Base-by-base conservation (phyloP, 805 yeast genomes). In the Yamadazyma phyllophila region DNA sequence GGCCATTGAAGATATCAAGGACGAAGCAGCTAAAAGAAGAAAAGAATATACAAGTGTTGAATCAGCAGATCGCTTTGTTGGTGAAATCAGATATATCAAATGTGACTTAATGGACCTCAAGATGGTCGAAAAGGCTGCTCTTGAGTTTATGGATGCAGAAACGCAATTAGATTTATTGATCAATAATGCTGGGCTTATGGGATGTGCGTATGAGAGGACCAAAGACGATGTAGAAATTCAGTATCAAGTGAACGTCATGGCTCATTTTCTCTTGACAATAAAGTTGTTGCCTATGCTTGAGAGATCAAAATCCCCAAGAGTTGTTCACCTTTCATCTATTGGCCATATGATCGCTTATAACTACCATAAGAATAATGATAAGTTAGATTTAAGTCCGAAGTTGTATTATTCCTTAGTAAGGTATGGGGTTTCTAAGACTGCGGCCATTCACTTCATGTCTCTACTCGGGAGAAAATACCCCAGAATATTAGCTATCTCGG, bases 21-120 rank as follows among this genome's bases (percentile, higher is more conserved):
- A 33, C 2, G 74, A 70, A 48, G 74, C 74, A 2, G 45, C 50
- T 7, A 46, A 41, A 9, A 54, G 74, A 44, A 34, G 30, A 4
- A 49, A 33, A 2, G 13, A 41, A 7, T 51, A 48, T 37, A 3
- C 45, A 4, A 32, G 26, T 13, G 45, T 26, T 7, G 43, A 48
- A 24, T 39, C 41, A 12, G 29, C 46, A 5, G 37, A 48, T 47
- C 59, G 73, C 31, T 58, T 47, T 36, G 51, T 77, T 16, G 90
- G 91, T 0, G 74, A 74, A 41, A 60, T 85, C 15, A 65, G 69
- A 44, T 77, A 67, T 48, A 50, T 85, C 10, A 77, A 80, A 43
- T 55, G 81, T 44, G 91, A 86, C 60, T 65, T 86, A 45, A 54
- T 77, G 20, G 77, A 57, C 48, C 51, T 66, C 13, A 42, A 46